Evolutionary conservation across 2,329 filamentous ascomycete species (phyloP).

Genomic region (Didymella sp.): DNA sequence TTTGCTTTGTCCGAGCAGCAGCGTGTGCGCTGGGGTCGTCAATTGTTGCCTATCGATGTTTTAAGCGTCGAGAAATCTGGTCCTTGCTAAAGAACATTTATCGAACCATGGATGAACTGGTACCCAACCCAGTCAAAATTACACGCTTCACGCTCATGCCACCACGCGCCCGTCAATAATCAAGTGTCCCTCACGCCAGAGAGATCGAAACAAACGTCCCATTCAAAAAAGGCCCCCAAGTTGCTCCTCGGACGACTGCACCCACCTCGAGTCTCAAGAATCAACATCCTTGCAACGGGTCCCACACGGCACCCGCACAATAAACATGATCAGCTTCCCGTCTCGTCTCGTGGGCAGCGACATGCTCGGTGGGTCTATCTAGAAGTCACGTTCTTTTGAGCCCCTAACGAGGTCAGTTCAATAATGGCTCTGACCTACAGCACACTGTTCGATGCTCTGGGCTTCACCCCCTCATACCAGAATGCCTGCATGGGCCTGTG

Average conservation of each 20-base stretch:
- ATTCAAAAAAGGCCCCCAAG: neutral
- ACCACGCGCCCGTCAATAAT: constrained; percentile 6
- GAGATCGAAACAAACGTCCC: neutral
- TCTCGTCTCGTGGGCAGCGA: constrained; percentile 6
- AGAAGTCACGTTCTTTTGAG: neutral
- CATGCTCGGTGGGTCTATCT: neutral
- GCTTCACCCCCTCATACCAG: constrained; percentile 1
- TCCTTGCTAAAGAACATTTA: neutral
- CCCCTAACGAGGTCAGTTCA: neutral
- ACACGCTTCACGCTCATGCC: constrained; percentile 1
- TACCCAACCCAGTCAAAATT: neutral
- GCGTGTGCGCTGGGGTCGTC: neutral
- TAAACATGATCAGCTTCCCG: neutral
- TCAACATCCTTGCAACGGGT: constrained; percentile 10
- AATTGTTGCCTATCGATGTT: neutral
- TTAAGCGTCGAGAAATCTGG: neutral
- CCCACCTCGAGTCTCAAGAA: neutral
- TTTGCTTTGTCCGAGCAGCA: constrained; percentile 7
- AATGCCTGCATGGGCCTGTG: constrained; percentile 8
- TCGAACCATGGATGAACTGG: neutral
- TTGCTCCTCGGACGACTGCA: constrained; percentile 1
- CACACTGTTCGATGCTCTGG: neutral
- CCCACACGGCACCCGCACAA: constrained; percentile 12
- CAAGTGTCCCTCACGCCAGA: neutral
- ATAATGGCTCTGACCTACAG: neutral